Conservation (phyloP, 768 basidiomycete genomes). For the Russula vinacea region DNA sequence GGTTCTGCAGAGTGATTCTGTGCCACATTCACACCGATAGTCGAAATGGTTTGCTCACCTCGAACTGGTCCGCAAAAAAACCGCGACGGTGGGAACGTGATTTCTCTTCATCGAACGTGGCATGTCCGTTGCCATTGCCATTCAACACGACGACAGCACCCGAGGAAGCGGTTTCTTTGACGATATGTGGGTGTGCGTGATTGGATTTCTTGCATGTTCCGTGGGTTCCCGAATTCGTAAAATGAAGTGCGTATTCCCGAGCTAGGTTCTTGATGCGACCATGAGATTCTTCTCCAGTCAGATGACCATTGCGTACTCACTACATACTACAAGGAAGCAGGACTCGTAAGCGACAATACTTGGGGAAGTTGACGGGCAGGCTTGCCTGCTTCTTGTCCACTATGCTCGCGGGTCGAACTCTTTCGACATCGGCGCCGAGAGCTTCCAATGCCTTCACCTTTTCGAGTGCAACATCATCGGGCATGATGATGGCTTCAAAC, state of each 20-base stretch:
- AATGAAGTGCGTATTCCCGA: conserved; percentile 68
- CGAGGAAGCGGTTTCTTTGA: conserved; percentile 45
- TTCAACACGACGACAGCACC: conserved; percentile 46
- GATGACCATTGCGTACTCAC: conserved; percentile 39
- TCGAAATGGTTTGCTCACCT: conserved; percentile 40
- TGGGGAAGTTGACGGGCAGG: conserved; percentile 33
- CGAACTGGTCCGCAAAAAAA: conserved; percentile 96
- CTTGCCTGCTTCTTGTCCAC: conserved; percentile 91
- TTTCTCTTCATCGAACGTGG: conserved; percentile 40
- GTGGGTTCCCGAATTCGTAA: conserved; percentile 48
- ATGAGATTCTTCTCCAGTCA: background rate
- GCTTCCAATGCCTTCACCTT: conserved; percentile 81
- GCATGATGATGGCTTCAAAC: conserved; percentile 77
- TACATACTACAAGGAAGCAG: conserved; percentile 26
- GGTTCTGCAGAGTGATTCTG: conserved; percentile 51
- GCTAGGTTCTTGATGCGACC: conserved; percentile 74
- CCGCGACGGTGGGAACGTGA: conserved; percentile 61
- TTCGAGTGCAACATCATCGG: conserved; percentile 85
- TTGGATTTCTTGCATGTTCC: conserved; percentile 10
- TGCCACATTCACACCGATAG: background rate
- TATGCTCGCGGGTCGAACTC: conserved; percentile 91
- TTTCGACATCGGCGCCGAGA: conserved; percentile 85
- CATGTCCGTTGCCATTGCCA: conserved; percentile 35
- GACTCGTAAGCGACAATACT: conserved; percentile 3
- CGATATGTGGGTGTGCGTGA: conserved; percentile 23